Evolutionary conservation across 2,329 filamentous ascomycete genomes (phyloP), one percentile per base, ranked within the genome.

Genomic region (Cytospora schulzeri): DNA sequence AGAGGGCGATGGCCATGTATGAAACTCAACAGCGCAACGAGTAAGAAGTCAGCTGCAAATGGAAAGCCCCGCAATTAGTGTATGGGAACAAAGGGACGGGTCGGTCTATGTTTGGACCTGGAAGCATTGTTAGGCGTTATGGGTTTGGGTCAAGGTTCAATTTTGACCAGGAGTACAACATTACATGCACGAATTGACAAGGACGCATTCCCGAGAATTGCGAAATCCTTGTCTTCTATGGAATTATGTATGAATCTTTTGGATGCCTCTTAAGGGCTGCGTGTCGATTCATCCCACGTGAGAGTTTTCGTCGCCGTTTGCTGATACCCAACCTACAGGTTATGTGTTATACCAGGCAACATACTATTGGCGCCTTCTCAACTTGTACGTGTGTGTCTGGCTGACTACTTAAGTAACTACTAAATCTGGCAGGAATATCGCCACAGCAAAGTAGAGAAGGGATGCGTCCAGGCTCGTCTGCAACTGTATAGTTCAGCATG

Each of bases 1-100:
- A 84, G 70, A 78, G 76, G 54, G 82, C 82, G 2, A 75, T 84
- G 60, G 72, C 76, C 59, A 76, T 77, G 29, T 84, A 84, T 69
- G 80, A 80, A 69, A 38, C 52, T n/a, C 63, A 66, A 58, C 38
- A 35, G n/a, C 53, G 53, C n/a, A 29, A 57, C 5, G 54, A 65
- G n/a, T 64, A 31, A 28, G 24, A 24, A 2, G 9, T 29, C 17
- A 35, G 5, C 7, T n/a, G 14, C 19, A 14, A 17, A 26, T 31
- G 33, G 1, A 15, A 45, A 4, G 19, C 22, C 12, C 11, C 7
- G 19, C 22, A 11, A 24, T 24, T 3, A 22, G n/a, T n/a, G 33
- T 8, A 24, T 31, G 57, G 15, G 38, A 15, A 15, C 6, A 9
- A 9, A 15, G 19, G 3, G 26, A 31, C 33, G 1, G 58, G 50